Conservation (phyloP, 306 rosid genomes). For the Morella rubra region DNA sequence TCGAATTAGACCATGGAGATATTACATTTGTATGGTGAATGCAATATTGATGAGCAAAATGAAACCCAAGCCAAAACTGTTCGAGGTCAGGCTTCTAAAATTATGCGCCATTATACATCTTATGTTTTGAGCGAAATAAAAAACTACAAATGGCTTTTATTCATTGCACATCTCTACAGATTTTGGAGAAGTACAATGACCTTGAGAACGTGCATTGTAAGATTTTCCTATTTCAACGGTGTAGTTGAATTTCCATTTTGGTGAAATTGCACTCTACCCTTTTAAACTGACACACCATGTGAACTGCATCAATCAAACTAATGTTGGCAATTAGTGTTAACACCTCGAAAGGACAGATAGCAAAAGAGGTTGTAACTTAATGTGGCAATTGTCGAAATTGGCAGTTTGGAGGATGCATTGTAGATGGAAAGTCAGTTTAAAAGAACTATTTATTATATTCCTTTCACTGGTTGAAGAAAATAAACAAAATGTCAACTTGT, state of each 20-base stretch:
- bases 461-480: background rate
- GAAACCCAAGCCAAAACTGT: background rate
- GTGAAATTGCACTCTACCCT: too few species aligned
- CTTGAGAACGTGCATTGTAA: background rate
- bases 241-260: background rate
- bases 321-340: too few species aligned
- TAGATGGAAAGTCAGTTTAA: too few species aligned
- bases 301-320: too few species aligned
- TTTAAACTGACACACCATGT: too few species aligned
- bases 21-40: background rate
- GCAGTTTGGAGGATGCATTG: too few species aligned
- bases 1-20: background rate
- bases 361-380: too few species aligned
- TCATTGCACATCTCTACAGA: background rate
- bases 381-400: too few species aligned
- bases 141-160: background rate
- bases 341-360: too few species aligned
- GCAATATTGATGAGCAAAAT: background rate
- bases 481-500: background rate
- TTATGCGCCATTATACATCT: background rate
- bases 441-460: too few species aligned
- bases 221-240: background rate
- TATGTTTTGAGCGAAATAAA: background rate
- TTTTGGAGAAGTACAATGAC: background rate
- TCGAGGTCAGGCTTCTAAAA: background rate